phyloP scores from a whole-genome alignment of 1,139 yeast genomes.

The Sugiyamaella grinbergsii region DNA sequence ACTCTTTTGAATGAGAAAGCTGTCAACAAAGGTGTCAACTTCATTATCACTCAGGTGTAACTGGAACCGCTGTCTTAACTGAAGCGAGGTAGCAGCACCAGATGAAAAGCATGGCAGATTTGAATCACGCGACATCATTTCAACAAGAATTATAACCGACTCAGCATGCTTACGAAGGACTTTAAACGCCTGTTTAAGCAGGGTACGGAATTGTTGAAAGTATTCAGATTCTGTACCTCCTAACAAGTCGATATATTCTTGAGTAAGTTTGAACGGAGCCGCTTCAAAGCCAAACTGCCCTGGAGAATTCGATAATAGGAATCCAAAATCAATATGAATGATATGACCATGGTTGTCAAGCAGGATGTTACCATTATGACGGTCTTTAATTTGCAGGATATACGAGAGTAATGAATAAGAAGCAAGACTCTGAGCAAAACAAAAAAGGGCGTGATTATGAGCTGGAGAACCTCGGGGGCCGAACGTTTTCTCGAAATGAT shows the following conservation, averaged over 20 bases:
- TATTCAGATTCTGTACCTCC: slow-evolving; percentile 72
- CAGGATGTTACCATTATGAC: slow-evolving; percentile 96
- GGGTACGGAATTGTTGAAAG: slow-evolving; percentile 58
- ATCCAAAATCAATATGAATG: slow-evolving; percentile 95
- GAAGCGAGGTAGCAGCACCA: slow-evolving; percentile 79
- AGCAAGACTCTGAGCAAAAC: slow-evolving; percentile 82
- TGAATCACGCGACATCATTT: slow-evolving; percentile 90
- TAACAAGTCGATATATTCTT: slow-evolving; percentile 80
- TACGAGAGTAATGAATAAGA: slow-evolving; percentile 88
- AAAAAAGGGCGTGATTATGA: slow-evolving; percentile 73
- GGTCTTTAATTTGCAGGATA: slow-evolving; percentile 84
- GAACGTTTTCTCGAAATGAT: slow-evolving; percentile 73
- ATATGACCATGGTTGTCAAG: slow-evolving; percentile 93
- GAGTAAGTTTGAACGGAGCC: slow-evolving; percentile 90
- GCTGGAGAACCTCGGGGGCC: slow-evolving; percentile 55
- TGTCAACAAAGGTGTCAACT: slow-evolving; percentile 75
- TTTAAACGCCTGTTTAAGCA: slow-evolving; percentile 72
- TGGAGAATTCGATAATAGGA: slow-evolving; percentile 86
- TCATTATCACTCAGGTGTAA: slow-evolving; percentile 72
- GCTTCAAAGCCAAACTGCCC: slow-evolving; percentile 97
- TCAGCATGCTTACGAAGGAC: slow-evolving; percentile 71
- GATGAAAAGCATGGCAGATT: slow-evolving; percentile 86
- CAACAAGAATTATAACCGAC: slow-evolving; percentile 77
- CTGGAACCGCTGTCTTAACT: slow-evolving; percentile 78
- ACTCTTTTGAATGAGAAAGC: slow-evolving; percentile 71